These are phyloP conservation scores for Lipomyces starkeyi DNA, from an alignment of 805 yeast genomes.

Conservation along the genomic window DNA sequence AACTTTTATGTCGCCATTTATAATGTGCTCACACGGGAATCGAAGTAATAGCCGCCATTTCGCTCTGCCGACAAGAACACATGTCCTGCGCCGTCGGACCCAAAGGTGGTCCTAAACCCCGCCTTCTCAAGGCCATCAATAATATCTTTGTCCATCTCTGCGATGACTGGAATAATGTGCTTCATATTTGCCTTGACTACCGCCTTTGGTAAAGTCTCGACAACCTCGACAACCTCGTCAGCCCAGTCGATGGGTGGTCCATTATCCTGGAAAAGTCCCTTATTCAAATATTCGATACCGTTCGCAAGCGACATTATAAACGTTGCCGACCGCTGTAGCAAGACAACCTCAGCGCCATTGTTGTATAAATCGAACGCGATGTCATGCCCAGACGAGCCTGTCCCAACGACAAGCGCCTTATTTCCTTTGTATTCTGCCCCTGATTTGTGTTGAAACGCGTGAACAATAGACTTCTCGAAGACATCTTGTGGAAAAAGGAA, in stretches of 20 bases:
- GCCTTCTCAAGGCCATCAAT: constrained; percentile 3
- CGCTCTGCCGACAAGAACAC: neutral
- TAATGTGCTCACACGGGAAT: constrained; percentile 14
- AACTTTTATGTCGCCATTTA: constrained; percentile 15
- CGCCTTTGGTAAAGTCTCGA: constrained; percentile 1
- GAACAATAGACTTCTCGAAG: neutral
- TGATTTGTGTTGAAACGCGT: neutral
- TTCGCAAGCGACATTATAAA: constrained; percentile 6
- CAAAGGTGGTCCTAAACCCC: constrained; percentile 6
- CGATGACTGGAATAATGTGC: neutral
- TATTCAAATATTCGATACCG: neutral
- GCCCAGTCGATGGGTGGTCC: neutral
- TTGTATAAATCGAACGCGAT: constrained; percentile 7
- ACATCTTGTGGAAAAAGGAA: too few species aligned
- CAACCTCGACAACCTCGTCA: neutral
- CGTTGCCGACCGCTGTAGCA: constrained; percentile 18
- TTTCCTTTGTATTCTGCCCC: constrained; percentile 2
- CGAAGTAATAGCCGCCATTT: constrained; percentile 18
- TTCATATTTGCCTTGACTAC: neutral
- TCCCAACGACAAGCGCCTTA: constrained; percentile 16
- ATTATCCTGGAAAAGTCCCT: neutral
- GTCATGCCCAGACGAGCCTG: constrained; percentile 14
- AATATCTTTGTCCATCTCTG: constrained; percentile 14
- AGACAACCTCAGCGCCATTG: constrained; percentile 2
- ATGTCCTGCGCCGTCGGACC: constrained; percentile 5